Evolutionary conservation across 1,284 basidiomycete genomes (phyloP), one percentile per base, ranked within the genome.

Genomic region (Porogramme epimiltina): DNA sequence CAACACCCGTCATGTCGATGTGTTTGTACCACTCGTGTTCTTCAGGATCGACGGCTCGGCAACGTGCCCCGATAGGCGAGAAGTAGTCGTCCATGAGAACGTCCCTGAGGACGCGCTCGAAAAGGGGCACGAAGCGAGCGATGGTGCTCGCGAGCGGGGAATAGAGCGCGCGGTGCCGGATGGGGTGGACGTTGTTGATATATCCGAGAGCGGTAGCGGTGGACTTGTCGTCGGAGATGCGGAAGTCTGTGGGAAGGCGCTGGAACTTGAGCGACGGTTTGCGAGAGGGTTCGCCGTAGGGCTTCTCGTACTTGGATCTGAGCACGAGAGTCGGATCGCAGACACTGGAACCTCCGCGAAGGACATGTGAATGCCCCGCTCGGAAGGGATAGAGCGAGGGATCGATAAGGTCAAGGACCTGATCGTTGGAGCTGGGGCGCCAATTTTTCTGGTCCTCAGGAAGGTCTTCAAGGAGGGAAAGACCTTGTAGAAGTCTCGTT

Each of bases 211-310:
- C 18, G 9, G 42, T 9, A 13, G 48, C 42, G 16, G 19, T 28
- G 11, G 39, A 43, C 19, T 33, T 36, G 8, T 46, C 51, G 18
- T 38, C 37, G 36, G 51, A 48, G 5, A 52, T 46, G 9, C 19
- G n/a, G 42, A 48, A 52, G 51, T 52, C 51, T 2, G 51, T 48
- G 1, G 51, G 51, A n/a, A 52, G 46, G 45, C 51, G 48, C 15
- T 52, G 51, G 37, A 48, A 47, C 26, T 24, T 25, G 19, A 24
- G 3, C 3, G 49, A 50, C 11, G 41, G 15, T 4, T 25, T 42
- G 19, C 23, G 3, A 33, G 15, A 6, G n/a, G 39, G 10, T 10
- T 37, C 26, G 4, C 15, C 20, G 15, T 18, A 36, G 4, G 36
- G 43, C 2, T 20, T 22, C 18, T 28, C 18, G 42, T 6, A 31